These are phyloP conservation scores for Linaria vulgaris DNA, from an alignment of 257 asterid species.

Conservation along the genomic window DNA sequence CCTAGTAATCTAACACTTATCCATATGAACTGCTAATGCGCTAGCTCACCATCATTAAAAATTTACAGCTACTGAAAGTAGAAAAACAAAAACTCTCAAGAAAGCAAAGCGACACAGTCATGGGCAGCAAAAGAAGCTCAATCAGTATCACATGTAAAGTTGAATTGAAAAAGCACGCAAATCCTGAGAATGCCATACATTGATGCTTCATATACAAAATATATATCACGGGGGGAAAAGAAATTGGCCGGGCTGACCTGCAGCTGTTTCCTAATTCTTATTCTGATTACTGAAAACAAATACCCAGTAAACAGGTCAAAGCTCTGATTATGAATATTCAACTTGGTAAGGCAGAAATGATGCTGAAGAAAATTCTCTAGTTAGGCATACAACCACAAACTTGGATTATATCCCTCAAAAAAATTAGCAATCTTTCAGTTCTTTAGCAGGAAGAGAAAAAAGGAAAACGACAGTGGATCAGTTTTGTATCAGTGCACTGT, in stretches of 20 bases:
- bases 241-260: not conserved
- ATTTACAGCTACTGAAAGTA: not conserved
- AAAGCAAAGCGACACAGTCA: not conserved
- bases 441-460: not conserved
- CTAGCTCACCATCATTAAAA: constrained; percentile 1
- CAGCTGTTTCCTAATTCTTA: not conserved
- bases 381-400: too few species aligned
- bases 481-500: not conserved
- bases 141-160: too few species aligned
- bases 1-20: not conserved
- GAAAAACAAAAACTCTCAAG: not conserved
- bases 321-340: not conserved
- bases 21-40: not conserved
- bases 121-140: not conserved
- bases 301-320: not conserved
- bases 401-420: too few species aligned
- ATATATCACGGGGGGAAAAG: not conserved
- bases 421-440: too few species aligned
- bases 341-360: too few species aligned
- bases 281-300: not conserved
- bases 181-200: too few species aligned
- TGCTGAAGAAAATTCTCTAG: too few species aligned
- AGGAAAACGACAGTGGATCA: not conserved
- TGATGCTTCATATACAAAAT: too few species aligned
- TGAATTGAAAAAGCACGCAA: too few species aligned